Base-by-base conservation (phyloP, 2,329 filamentous ascomycete species). In the Neurospora crassa region DNA sequence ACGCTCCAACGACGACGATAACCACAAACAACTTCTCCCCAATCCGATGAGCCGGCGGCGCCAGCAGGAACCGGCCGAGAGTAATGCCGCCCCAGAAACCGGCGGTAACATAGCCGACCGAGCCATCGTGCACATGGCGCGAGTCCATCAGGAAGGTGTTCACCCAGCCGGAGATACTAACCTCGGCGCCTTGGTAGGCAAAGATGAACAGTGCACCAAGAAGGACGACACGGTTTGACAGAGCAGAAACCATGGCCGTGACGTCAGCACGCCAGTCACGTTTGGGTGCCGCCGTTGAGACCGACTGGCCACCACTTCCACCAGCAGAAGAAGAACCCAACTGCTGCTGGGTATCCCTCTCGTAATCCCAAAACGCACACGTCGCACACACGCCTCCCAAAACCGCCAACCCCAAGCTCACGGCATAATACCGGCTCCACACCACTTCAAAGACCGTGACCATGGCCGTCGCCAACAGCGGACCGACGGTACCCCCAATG, bases 81-180 rank as follows among this genome's bases (percentile, higher is more conserved):
- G 92, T 94, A 76, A 95, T 93, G 72, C 92, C 92, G 2, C 81
- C 89, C 90, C 90, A 88, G 80, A 90, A 90, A 12, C 89, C 86
- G 1, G 92, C 85, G 1, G 91, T 93, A 29, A 96, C 91, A 79
- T 96, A 96, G 43, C 93, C 93, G 20, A 96, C 91, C 3, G 86
- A 84, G 0, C 86, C 83, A 7, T 92, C 91, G 75, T 91, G 85
- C 16, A 92, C 92, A 71, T 89, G 83, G 45, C 92, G 89, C 73
- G 89, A 87, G 68, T 87, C 86, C 79, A 96, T 93, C 47, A 96
- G 83, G 82, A 94, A 96, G 2, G 91, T 93, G 73, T 95, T 93
- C 68, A 95, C 90, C 93, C 93, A 96, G 70, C 93, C 92, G 0
- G 91, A 92, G 74, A 95, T 92, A 16, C 90, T 90, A 18, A 96